These are phyloP conservation scores for Trifolium fragiferum DNA, from an alignment of 306 rosid species.

Conservation along the genomic window DNA sequence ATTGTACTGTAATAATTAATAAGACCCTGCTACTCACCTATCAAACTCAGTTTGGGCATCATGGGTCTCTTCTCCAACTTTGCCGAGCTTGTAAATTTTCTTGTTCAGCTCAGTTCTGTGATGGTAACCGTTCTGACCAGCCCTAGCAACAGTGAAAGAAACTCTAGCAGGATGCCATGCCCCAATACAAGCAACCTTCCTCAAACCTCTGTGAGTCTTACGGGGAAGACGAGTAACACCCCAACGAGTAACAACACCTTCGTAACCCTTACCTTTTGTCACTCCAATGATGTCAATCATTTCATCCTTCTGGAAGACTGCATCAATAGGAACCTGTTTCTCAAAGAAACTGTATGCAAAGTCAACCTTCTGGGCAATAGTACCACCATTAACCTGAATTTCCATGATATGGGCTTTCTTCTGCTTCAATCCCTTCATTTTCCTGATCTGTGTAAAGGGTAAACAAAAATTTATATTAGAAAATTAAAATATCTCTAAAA, in stretches of 20 bases:
- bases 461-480: neutral
- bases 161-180: constrained; percentile 98
- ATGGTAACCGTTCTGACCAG: constrained; percentile 92
- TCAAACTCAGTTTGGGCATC: constrained; percentile 72
- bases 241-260: constrained; percentile 91
- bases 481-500: neutral
- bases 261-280: constrained; percentile 91
- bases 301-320: constrained; percentile 93
- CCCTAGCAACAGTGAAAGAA: constrained; percentile 88
- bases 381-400: constrained; percentile 82
- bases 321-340: constrained; percentile 84
- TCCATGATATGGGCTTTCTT: constrained; percentile 94
- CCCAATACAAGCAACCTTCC: constrained; percentile 96
- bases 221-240: constrained; percentile 94
- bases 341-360: constrained; percentile 74
- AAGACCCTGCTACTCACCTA: constrained; percentile 50
- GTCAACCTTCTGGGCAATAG: constrained; percentile 77
- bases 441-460: constrained; percentile 57
- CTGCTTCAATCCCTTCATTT: constrained; percentile 88
- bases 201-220: constrained; percentile 86
- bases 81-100: constrained; percentile 78
- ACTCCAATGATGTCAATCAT: constrained; percentile 89
- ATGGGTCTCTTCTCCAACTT: constrained; percentile 68
- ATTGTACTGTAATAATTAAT: neutral
- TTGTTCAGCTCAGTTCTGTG: constrained; percentile 89